These are phyloP conservation scores for Canavalia gladiata DNA, from an alignment of 306 rosid species.

Conservation along the genomic window DNA sequence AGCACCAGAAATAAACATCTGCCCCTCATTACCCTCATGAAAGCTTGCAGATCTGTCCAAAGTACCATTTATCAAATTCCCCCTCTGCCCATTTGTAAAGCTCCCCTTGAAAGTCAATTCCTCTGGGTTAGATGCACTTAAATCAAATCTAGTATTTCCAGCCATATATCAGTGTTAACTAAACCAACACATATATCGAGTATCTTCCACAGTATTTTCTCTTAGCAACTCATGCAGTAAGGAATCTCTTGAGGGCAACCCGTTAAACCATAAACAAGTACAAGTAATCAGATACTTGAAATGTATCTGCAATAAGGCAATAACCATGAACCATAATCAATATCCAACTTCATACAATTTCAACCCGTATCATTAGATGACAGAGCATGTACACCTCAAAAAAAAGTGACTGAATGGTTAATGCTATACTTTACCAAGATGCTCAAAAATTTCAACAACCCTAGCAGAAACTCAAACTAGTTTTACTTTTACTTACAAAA, in stretches of 20 bases:
- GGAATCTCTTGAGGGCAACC: conserved; percentile 40
- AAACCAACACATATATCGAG: conserved; percentile 46
- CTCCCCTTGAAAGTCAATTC: conserved; percentile 61
- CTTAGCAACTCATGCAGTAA: conserved; percentile 38
- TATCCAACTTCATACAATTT: conserved; percentile 17
- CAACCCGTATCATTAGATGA: conserved; percentile 25
- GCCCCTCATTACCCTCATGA: conserved; percentile 64
- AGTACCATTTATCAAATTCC: conserved; percentile 55
- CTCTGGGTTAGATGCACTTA: conserved; percentile 64
- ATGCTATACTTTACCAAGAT: conserved; percentile 15
- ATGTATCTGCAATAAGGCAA: conserved; percentile 54
- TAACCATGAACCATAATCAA: conserved; percentile 47
- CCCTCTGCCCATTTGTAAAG: conserved; percentile 63
- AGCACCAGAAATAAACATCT: conserved; percentile 59
- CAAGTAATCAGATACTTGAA: conserved; percentile 29
- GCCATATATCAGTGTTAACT: conserved; percentile 66
- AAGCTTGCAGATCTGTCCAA: conserved; percentile 76
- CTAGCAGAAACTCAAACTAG: conserved; percentile 15
- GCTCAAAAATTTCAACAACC: conserved; percentile 30
- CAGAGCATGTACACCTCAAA: conserved; percentile 22
- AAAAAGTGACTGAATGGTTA: conserved; percentile 7
- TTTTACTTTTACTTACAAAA: conserved; percentile 22
- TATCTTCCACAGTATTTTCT: conserved; percentile 43
- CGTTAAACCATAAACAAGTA: conserved; percentile 56
- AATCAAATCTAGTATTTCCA: conserved; percentile 71